Evolutionary conservation across 1,284 basidiomycete genomes (phyloP).

Genomic region (Dichomitus squalens): DNA sequence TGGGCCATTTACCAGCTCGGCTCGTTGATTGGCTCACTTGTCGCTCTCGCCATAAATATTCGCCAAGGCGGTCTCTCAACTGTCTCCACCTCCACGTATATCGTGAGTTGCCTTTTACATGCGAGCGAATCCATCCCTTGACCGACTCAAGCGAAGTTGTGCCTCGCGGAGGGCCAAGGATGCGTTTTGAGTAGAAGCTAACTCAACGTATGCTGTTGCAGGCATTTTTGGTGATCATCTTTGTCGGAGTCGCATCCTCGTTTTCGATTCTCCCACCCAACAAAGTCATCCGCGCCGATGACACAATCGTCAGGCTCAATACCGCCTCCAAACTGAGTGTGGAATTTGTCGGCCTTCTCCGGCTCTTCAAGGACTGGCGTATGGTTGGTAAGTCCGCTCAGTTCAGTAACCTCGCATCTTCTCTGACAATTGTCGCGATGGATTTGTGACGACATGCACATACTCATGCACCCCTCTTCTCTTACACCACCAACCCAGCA

Average conservation of each 20-base stretch:
- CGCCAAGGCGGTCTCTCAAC: constrained; percentile 31
- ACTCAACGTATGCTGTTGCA: constrained; percentile 13
- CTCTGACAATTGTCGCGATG: too few relatives aligned
- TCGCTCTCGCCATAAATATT: constrained; percentile 50
- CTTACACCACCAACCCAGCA: too few relatives aligned
- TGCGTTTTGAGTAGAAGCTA: background rate
- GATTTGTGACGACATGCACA: too few relatives aligned
- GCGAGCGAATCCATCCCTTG: too few relatives aligned
- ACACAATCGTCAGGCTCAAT: constrained; percentile 41
- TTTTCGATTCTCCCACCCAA: constrained; percentile 41
- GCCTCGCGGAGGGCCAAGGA: background rate
- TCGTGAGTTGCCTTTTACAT: constrained; percentile 26
- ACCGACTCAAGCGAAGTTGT: background rate
- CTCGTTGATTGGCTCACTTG: constrained; percentile 51
- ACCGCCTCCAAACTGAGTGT: constrained; percentile 36
- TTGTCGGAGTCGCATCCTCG: constrained; percentile 40
- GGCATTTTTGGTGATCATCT: constrained; percentile 45
- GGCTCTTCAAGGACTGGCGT: constrained; percentile 42
- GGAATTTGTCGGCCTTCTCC: constrained; percentile 36
- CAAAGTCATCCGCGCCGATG: constrained; percentile 41
- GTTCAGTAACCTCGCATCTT: background rate
- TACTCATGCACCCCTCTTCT: background rate
- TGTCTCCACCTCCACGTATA: constrained; percentile 43
- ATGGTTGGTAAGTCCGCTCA: constrained; percentile 31
- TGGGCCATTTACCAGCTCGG: constrained; percentile 61